These are phyloP conservation scores for Liquidambar formosana DNA, from an alignment of 164 flowering plant genomes.

Conservation along the genomic window DNA sequence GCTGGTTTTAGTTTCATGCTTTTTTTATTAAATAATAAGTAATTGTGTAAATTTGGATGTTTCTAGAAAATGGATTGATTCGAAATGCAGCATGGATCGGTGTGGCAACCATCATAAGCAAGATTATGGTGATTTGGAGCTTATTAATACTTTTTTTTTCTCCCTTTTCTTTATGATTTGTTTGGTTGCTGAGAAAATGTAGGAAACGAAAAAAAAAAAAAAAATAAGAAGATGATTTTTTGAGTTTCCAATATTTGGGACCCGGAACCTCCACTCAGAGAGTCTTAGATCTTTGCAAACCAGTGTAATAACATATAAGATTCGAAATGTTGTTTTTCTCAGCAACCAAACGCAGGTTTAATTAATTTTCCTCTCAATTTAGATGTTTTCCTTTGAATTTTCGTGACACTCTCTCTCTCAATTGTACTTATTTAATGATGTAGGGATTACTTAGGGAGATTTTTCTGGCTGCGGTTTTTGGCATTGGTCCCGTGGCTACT, in stretches of 20 bases:
- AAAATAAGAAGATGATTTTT: too few species aligned
- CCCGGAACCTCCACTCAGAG: too few species aligned
- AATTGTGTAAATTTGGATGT: too few species aligned
- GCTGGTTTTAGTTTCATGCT: neutral
- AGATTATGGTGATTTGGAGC: conserved; percentile 20
- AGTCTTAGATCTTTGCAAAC: too few species aligned
- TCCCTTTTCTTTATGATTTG: neutral
- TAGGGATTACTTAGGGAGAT: conserved; percentile 38
- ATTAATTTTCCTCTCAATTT: neutral
- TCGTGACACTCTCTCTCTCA: too few species aligned
- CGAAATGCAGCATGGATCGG: conserved; percentile 17
- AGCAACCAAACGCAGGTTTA: neutral
- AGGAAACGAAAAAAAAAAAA: neutral
- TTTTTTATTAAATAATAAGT: too few species aligned
- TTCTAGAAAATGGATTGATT: neutral
- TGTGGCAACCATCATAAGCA: conserved; percentile 29
- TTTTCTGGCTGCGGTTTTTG: conserved; percentile 33
- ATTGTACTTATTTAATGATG: neutral
- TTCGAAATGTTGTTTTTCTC: neutral
- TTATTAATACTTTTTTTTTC: too few species aligned
- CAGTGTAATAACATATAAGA: too few species aligned
- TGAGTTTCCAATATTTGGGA: too few species aligned
- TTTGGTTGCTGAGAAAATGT: neutral
- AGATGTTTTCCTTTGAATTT: too few species aligned
- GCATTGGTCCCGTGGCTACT: conserved; percentile 34